These are phyloP conservation scores for Cyberlindnera meyerae DNA, from an alignment of 805 yeast species.

Conservation along the genomic window DNA sequence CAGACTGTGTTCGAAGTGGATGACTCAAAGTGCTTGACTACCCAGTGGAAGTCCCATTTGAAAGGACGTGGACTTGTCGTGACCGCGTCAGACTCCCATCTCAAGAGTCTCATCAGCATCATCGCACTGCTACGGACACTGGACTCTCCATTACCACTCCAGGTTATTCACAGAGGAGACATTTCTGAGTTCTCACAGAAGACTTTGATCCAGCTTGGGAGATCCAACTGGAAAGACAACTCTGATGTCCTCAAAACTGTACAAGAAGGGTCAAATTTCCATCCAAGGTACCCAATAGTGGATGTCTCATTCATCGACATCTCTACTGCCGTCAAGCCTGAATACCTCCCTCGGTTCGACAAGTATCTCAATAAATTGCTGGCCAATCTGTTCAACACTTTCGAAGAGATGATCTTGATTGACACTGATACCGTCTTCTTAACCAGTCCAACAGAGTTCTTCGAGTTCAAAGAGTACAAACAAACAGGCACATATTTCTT, in stretches of 20 bases:
- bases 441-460: slow-evolving; percentile 31
- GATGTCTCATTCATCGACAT: slow-evolving; percentile 27
- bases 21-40: slow-evolving; percentile 4
- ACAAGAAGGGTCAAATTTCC: background rate
- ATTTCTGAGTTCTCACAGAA: slow-evolving; percentile 12
- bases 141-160: slow-evolving; percentile 28
- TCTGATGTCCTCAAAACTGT: background rate
- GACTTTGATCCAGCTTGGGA: background rate
- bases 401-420: slow-evolving; percentile 43
- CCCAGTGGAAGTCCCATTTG: slow-evolving; percentile 1
- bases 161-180: slow-evolving; percentile 29
- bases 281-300: slow-evolving; percentile 4
- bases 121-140: slow-evolving; percentile 25
- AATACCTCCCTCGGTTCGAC: slow-evolving; percentile 24
- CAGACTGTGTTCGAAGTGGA: background rate
- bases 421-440: slow-evolving; percentile 53
- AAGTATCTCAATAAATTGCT: slow-evolving; percentile 41
- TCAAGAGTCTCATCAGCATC: slow-evolving; percentile 19
- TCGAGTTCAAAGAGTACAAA: slow-evolving; percentile 30
- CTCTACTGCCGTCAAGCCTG: slow-evolving; percentile 4
- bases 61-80: slow-evolving; percentile 31
- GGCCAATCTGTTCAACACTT: slow-evolving; percentile 50
- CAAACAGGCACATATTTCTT: slow-evolving; percentile 39
- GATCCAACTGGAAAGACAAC: slow-evolving; percentile 9
- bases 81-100: slow-evolving; percentile 22